phyloP scores from a whole-genome alignment of 768 basidiomycete species.

The Leccinellum luteum region DNA sequence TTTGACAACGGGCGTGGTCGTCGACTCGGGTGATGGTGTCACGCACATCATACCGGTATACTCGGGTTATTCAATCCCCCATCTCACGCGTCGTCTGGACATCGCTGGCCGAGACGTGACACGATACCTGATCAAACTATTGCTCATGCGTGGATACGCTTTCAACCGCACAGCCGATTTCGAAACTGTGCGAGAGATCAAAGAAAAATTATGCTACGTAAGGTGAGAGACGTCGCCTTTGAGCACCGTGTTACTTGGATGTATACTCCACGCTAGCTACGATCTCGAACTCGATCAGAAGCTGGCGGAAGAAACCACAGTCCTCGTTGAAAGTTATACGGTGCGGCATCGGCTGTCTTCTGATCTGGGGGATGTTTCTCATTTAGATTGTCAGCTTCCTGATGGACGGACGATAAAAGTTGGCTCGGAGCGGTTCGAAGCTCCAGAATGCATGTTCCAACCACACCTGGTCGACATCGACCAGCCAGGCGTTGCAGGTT shows the following conservation, averaged over 20 bases:
- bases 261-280: slow-evolving; percentile 52
- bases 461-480: slow-evolving; percentile 97
- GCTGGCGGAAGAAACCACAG: slow-evolving; percentile 93
- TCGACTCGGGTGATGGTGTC: slow-evolving; percentile 98
- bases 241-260: not conserved
- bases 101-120: slow-evolving; percentile 99
- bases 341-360: slow-evolving; percentile 43
- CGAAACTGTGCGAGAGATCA: slow-evolving; percentile 98
- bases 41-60: slow-evolving; percentile 99
- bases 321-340: slow-evolving; percentile 93
- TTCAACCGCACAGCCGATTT: slow-evolving; percentile 99
- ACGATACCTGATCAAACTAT: slow-evolving; percentile 97
- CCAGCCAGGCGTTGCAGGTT: slow-evolving; percentile 93
- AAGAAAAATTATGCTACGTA: slow-evolving; percentile 98
- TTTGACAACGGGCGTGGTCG: slow-evolving; percentile 96
- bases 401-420: slow-evolving; percentile 97
- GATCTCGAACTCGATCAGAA: slow-evolving; percentile 95
- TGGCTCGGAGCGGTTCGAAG: slow-evolving; percentile 97
- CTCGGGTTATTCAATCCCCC: slow-evolving; percentile 93
- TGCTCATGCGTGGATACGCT: slow-evolving; percentile 99
- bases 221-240: slow-evolving; percentile 50
- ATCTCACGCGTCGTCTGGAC: slow-evolving; percentile 90
- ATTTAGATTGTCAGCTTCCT: slow-evolving; percentile 58
- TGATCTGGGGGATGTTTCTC: not conserved
- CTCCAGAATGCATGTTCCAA: slow-evolving; percentile 99